phyloP scores from a whole-genome alignment of 306 rosid species.

The Glycine soja region DNA sequence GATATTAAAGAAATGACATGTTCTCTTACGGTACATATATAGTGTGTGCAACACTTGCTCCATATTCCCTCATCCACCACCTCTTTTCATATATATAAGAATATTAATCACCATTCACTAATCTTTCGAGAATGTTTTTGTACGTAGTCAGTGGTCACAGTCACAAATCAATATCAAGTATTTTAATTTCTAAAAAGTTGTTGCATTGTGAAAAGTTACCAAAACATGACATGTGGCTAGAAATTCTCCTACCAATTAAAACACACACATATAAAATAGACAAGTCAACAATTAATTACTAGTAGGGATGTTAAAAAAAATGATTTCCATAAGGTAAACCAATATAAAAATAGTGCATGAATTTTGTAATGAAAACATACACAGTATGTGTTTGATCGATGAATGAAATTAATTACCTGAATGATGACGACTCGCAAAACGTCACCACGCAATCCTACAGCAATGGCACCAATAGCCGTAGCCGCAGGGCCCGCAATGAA shows the following conservation, averaged over 20 bases:
- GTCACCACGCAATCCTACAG: constrained; percentile 85
- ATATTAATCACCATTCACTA: neutral
- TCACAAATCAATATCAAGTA: constrained; percentile 29
- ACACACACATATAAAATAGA: neutral
- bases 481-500: constrained; percentile 96
- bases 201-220: neutral
- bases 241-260: neutral
- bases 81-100: neutral
- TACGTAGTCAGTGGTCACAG: constrained; percentile 23
- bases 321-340: neutral
- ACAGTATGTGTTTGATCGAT: neutral
- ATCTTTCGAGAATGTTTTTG: constrained; percentile 9
- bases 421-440: constrained; percentile 82
- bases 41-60: constrained; percentile 9
- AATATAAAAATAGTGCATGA: neutral
- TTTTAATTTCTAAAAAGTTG: constrained; percentile 1
- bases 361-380: neutral
- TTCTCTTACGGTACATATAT: neutral
- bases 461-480: constrained; percentile 79
- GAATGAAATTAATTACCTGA: constrained; percentile 52
- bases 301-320: neutral
- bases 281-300: neutral
- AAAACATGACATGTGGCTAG: neutral
- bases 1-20: neutral
- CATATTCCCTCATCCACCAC: constrained; percentile 30